Evolutionary conservation across 2,329 filamentous ascomycete species (phyloP), one percentile per base, ranked within the genome.

Genomic region (Ambrosiella xylebori): DNA sequence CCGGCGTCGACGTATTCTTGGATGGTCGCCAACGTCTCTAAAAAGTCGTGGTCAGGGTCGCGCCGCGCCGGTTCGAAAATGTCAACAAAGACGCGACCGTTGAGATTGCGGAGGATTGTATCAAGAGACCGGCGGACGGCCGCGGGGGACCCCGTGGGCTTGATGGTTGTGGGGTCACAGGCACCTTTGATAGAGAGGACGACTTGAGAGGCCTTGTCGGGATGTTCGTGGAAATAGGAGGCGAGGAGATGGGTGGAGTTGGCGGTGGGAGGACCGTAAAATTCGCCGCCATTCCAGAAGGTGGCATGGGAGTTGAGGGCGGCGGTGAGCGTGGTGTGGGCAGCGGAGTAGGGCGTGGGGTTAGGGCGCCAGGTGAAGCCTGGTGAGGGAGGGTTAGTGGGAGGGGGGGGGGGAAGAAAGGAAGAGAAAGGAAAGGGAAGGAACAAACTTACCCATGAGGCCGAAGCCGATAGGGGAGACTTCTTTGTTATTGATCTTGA

Each of bases 131-230:
- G 72, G 38, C 79, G 76, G 17, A 84, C 71, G 49, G 72, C 73
- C 47, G 76, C 74, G 6, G 76, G 74, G 3, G 74, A 77, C 17
- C 77, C 75, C 63, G 82, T 75, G 0, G 75, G 72, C 1, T 56
- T 57, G 41, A 72, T 63, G 7, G 63, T 67, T 5, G 65, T 62
- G 1, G 67, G 60, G 49, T 74, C 65, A 38, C 71, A 41, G 7
- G 73, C 77, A 36, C 81, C 81, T 69, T 86, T 86, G 65, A 86
- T 74, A 63, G 74, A 75, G 52, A 86, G 68, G 9, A 82, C 73
- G 8, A 85, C 73, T 64, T 80, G 79, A 54, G 75, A 71, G 7
- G 81, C 80, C 62, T 85, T 78, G 61, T 82, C 77, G 1, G 83
- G 82, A 65, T 85, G 77, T 61, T 76, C 74, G 38, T 73, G 73